Percentiles rank a stretch among this genome's conserved stretches.
phyloP scores from a whole-genome alignment of 2,329 filamentous ascomycete species.

The Paecilomyces niveus region DNA sequence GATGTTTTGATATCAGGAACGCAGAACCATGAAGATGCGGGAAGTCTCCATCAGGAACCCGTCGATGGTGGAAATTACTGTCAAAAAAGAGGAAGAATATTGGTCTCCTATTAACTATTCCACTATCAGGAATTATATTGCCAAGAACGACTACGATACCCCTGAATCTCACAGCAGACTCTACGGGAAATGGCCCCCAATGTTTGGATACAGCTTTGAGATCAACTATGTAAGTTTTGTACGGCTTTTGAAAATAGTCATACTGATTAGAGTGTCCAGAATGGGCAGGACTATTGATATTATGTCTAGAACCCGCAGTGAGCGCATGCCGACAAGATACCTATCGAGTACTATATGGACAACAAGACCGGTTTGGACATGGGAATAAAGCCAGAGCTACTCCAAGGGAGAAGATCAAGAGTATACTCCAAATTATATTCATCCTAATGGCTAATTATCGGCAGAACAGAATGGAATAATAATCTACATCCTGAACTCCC shows the following conservation, averaged over 20 bases:
- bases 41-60: neutral
- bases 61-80: neutral
- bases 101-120: neutral
- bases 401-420: neutral
- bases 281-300: no score
- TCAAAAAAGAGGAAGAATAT: neutral
- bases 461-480: neutral
- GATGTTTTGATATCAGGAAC: neutral
- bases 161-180: neutral
- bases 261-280: neutral
- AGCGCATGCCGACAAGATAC: neutral
- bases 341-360: neutral
- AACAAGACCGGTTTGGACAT: neutral
- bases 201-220: neutral
- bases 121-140: neutral
- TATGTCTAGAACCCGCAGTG: neutral
- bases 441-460: neutral
- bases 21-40: constrained; percentile 3
- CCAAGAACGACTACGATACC: neutral
- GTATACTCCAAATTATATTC: neutral
- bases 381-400: neutral
- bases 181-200: neutral
- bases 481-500: neutral
- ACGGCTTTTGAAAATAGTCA: neutral
- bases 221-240: neutral